Percentiles rank a stretch among this genome's conserved stretches.
These are phyloP conservation scores for Gelatoporia subvermispora DNA, from an alignment of 768 basidiomycete species.

Conservation along the genomic window DNA sequence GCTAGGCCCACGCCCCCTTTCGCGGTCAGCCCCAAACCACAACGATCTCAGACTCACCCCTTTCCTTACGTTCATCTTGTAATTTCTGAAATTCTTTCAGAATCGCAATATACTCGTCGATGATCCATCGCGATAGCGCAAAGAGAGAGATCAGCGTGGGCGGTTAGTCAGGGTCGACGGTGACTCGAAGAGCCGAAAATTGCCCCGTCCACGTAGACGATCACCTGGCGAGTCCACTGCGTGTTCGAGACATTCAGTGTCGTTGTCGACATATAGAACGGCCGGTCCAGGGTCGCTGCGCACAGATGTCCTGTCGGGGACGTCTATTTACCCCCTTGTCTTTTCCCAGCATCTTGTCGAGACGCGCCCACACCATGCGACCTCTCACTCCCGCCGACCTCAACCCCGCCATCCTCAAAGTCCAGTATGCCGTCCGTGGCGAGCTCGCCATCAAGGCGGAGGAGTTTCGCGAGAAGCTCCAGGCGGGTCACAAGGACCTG, in stretches of 20 bases:
- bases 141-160: no score
- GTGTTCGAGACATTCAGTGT: constrained; percentile 8
- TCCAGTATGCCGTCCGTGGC: constrained; percentile 96
- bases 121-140: no score
- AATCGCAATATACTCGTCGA: no score
- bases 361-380: constrained; percentile 19
- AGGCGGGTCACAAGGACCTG: constrained; percentile 42
- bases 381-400: constrained; percentile 63
- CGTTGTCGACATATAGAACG: constrained; percentile 9
- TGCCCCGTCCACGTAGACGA: constrained; percentile 5
- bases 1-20: no score
- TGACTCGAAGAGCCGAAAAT: no score
- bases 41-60: no score
- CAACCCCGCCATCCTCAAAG: constrained; percentile 81
- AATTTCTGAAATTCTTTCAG: no score
- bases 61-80: no score
- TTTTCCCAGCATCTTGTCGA: not conserved
- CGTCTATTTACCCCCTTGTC: constrained; percentile 1
- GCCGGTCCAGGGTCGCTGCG: no score
- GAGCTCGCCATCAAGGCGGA: constrained; percentile 96
- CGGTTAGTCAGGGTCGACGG: no score
- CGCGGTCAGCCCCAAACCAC: no score
- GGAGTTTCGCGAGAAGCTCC: constrained; percentile 66
- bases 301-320: constrained; percentile 2
- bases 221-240: constrained; percentile 3